Base-by-base conservation (phyloP, 768 basidiomycete genomes). In the Naganishia friedmannii region DNA sequence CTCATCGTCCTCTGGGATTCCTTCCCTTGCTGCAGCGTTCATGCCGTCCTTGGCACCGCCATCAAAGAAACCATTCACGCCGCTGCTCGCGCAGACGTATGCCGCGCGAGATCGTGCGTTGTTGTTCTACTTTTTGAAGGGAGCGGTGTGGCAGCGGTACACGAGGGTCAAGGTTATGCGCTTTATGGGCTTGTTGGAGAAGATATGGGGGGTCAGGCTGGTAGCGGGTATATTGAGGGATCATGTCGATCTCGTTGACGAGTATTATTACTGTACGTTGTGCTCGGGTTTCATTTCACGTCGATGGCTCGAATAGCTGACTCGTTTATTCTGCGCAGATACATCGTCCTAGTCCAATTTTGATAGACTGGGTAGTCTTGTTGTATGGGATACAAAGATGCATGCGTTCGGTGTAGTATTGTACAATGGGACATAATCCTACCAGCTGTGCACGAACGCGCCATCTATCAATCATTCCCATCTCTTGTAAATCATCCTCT, bases 61-160 rank as follows among this genome's bases (percentile, higher is more conserved):
- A 23, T 55, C 54, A 37, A 55, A 45, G 26, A 42, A 63, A 73
- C 84, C 5, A 83, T 91, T 42, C 90, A 92, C 79, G 85, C 89
- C 58, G 81, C 86, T 77, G 1, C 72, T 77, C 0, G 68, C 75
- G 2, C 67, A 77, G 17, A 92, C 94, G 77, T 90, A 94, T 75
- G 89, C 91, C 17, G 85, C 86, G 66, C 84, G 92, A 74, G 93
- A 96, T 79, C 85, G 88, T 65, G 89, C 91, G 74, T 85, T 95
- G 72, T 77, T 90, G 12, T 91, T 89, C 88, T 92, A 93, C 77
- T 85, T 94, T 53, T 81, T 95, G 71, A 88, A 91, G 51, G 93
- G 92, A 23, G 87, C 89, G 23, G 86, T 94, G 65, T 96, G 93
- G 93, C 65, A 77, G 28, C 75, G 75, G 26, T 80, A 73, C 69